Percentiles rank a stretch among this genome's conserved stretches.
Conservation (phyloP, 306 rosid species). For the Prosopis cineraria region DNA sequence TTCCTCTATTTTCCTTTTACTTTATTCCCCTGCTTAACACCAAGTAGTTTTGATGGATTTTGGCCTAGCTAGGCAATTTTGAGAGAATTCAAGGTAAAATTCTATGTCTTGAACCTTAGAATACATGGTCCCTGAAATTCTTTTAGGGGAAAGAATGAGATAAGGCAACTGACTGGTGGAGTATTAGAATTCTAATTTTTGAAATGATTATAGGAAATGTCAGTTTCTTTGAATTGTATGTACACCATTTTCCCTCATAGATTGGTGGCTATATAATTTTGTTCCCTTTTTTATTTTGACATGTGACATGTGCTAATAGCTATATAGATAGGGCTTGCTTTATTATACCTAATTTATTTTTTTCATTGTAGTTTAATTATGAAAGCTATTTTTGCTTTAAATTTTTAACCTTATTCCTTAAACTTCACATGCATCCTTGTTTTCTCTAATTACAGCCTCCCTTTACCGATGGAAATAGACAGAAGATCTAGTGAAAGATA, state of each 20-base stretch:
- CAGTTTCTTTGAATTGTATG: slow-evolving; percentile 7
- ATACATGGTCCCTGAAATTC: slow-evolving; percentile 84
- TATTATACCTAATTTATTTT: not conserved
- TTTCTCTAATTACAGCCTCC: slow-evolving; percentile 68
- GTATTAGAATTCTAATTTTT: slow-evolving; percentile 69
- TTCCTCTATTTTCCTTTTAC: not conserved
- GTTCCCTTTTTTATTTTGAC: slow-evolving; percentile 5
- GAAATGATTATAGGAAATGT: slow-evolving; percentile 95
- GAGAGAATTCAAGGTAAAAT: slow-evolving; percentile 61
- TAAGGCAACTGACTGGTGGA: slow-evolving; percentile 93
- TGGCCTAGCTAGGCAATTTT: slow-evolving; percentile 75
- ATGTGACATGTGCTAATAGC: not conserved
- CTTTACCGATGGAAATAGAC: slow-evolving; percentile 64
- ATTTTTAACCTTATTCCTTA: not conserved
- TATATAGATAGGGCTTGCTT: not conserved
- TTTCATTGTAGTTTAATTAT: not conserved
- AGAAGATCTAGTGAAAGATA: slow-evolving; percentile 73
- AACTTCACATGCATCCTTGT: not conserved
- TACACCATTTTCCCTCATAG: not conserved
- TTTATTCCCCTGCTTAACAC: not conserved
- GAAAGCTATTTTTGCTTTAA: not conserved
- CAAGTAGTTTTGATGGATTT: slow-evolving; percentile 83
- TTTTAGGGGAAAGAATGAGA: slow-evolving; percentile 81
- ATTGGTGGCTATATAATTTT: not conserved
- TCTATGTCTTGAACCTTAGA: slow-evolving; percentile 78